Percentiles rank a stretch among this genome's conserved stretches.
These are phyloP conservation scores for Trametes meyenii DNA, from an alignment of 768 basidiomycete genomes.

Conservation along the genomic window DNA sequence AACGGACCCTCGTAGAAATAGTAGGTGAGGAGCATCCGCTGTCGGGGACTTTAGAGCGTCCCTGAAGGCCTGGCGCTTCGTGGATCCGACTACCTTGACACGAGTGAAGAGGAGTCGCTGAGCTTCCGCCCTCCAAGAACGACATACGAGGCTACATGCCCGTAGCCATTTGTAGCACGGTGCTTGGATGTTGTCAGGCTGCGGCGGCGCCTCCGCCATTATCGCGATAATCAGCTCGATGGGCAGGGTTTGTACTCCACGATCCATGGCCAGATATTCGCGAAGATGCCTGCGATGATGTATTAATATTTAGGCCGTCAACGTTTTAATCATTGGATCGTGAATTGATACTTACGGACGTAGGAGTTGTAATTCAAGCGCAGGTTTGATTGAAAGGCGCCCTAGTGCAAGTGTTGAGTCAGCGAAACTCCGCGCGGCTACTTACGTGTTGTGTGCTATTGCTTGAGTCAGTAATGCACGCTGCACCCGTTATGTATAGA, in stretches of 20 bases:
- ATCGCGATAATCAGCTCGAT: conserved; percentile 1
- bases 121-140: conserved; percentile 3
- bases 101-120: conserved; percentile 12
- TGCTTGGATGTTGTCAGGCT: conserved; percentile 10
- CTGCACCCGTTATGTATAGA: too few species aligned
- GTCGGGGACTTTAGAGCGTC: not conserved
- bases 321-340: too few species aligned
- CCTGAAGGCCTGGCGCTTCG: conserved; percentile 7
- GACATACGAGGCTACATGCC: conserved; percentile 7
- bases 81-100: conserved; percentile 3
- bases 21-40: not conserved
- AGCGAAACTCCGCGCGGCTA: too few species aligned
- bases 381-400: too few species aligned
- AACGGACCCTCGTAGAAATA: not conserved
- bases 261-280: too few species aligned
- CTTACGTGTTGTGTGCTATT: too few species aligned
- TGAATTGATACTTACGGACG: too few species aligned
- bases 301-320: too few species aligned
- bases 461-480: too few species aligned
- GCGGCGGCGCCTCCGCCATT: not conserved
- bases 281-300: too few species aligned
- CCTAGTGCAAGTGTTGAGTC: too few species aligned
- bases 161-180: conserved; percentile 15
- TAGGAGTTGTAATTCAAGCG: too few species aligned
- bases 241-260: not conserved